Percentiles rank a stretch among this genome's conserved stretches.
Evolutionary conservation across 2,329 filamentous ascomycete species (phyloP).

Genomic region (Talaromyces rugulosus): DNA sequence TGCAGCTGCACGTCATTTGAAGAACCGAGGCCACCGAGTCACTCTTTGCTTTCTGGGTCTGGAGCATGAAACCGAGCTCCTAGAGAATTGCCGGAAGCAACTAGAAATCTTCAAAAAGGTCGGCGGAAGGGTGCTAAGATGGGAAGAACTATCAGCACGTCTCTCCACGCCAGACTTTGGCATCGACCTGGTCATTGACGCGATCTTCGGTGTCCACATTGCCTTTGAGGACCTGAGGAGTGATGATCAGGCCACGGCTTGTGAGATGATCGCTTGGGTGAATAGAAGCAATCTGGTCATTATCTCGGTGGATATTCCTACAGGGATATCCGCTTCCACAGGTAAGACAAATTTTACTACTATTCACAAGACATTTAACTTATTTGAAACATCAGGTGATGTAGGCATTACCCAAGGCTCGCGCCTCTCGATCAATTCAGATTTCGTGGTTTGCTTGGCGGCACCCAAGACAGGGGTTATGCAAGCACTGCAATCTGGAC

Average conservation of each 20-base stretch:
- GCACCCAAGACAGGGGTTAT: constrained; percentile 82
- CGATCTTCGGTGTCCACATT: constrained; percentile 78
- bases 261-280: constrained; percentile 89
- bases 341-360: constrained; percentile 46
- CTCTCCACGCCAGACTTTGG: constrained; percentile 55
- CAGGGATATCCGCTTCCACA: constrained; percentile 75
- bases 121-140: constrained; percentile 66
- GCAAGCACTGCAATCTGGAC: constrained; percentile 64
- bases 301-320: constrained; percentile 85
- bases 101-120: constrained; percentile 79
- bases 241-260: constrained; percentile 76
- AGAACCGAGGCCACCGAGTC: constrained; percentile 75
- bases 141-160: constrained; percentile 54
- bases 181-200: constrained; percentile 81
- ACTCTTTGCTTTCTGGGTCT: constrained; percentile 80
- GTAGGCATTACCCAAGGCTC: constrained; percentile 64
- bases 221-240: constrained; percentile 84
- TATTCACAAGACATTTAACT: background rate
- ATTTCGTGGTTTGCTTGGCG: constrained; percentile 79
- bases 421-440: constrained; percentile 73
- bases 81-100: constrained; percentile 77
- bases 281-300: constrained; percentile 81
- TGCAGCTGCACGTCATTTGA: constrained; percentile 79
- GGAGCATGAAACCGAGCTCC: constrained; percentile 74
- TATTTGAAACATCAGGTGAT: constrained; percentile 37